Evolutionary conservation across 768 basidiomycete species (phyloP), one percentile per base, ranked within the genome.

Genomic region (Lactarius sp.): DNA sequence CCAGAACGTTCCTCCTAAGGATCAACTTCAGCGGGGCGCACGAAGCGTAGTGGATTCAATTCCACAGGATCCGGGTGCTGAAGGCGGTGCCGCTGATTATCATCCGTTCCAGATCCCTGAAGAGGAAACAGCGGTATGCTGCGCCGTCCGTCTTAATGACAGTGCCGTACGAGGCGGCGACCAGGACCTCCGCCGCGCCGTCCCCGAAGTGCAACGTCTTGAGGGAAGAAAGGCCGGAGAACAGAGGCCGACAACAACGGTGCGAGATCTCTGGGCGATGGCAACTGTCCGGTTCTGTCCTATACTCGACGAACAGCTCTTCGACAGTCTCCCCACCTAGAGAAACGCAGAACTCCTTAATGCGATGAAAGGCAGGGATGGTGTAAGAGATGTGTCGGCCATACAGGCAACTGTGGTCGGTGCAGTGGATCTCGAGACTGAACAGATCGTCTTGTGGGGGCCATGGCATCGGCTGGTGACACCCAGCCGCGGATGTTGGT

Each of bases 271-370:
- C 16, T 1, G 60, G 60, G 9, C 46, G 60, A 39, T 18, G 36
- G 36, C 10, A 9, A 46, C 46, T 37, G 44, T 47, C 22, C 16
- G 34, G 36, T 61, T 55, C 60, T 18, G 36, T 55, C 1, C 60
- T 46, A 31, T 54, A 61, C 22, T 61, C 60, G 42, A 55, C 53
- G 53, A 55, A 61, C 53, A 61, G 22, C 10, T 61, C 52, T 20
- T 54, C 37, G 14, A 49, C 44, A 7, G 60, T 49, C 10, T 33
- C 22, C 7, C 44, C 52, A 9, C 52, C 52, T 0, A 60, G n/a
- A 10, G 52, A 52, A 8, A 33, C 2, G 27, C 27, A 27, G 27
- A 27, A 27, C 27, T 27, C 60, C 7, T 61, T 52, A 7, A 61
- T 34, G 22, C 33, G 42, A 34, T 61, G 60, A 20, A 61, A 54